Percentiles rank a stretch among this genome's conserved stretches.
phyloP scores from a whole-genome alignment of 768 basidiomycete genomes.

The Termitomyces heimii region DNA sequence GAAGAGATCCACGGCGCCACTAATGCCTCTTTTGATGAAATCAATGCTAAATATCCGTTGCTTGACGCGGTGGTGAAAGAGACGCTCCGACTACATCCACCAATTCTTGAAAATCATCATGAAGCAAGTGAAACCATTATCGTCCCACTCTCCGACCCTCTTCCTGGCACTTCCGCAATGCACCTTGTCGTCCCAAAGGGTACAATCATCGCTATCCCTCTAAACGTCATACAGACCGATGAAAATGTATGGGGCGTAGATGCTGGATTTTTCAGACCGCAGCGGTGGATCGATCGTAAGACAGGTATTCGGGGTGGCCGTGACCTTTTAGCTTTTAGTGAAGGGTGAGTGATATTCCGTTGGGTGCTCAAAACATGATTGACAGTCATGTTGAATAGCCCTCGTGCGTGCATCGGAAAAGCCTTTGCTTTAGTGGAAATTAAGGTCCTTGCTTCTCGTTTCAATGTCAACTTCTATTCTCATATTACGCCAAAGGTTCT shows the following conservation, averaged over 20 bases:
- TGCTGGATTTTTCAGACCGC: slow-evolving; percentile 49
- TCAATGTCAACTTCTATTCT: neutral
- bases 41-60: slow-evolving; percentile 44
- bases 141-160: slow-evolving; percentile 49
- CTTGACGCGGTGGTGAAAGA: slow-evolving; percentile 60
- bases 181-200: slow-evolving; percentile 50
- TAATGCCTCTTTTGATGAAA: slow-evolving; percentile 45
- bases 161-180: slow-evolving; percentile 36
- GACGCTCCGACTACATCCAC: slow-evolving; percentile 54
- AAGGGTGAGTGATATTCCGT: slow-evolving; percentile 34
- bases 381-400: slow-evolving; percentile 27
- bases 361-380: slow-evolving; percentile 1
- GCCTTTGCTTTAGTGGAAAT: slow-evolving; percentile 55
- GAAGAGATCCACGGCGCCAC: slow-evolving; percentile 41
- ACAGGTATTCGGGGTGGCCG: slow-evolving; percentile 25
- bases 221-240: slow-evolving; percentile 53
- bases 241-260: slow-evolving; percentile 54
- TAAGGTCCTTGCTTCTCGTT: slow-evolving; percentile 32
- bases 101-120: slow-evolving; percentile 62
- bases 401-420: slow-evolving; percentile 55
- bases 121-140: slow-evolving; percentile 47
- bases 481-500: slow-evolving; percentile 23
- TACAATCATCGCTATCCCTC: slow-evolving; percentile 47
- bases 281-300: slow-evolving; percentile 52
- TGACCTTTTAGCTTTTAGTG: slow-evolving; percentile 52